Base-by-base conservation (phyloP, 176 grass and related monocot genomes). In the Ananas comosus region DNA sequence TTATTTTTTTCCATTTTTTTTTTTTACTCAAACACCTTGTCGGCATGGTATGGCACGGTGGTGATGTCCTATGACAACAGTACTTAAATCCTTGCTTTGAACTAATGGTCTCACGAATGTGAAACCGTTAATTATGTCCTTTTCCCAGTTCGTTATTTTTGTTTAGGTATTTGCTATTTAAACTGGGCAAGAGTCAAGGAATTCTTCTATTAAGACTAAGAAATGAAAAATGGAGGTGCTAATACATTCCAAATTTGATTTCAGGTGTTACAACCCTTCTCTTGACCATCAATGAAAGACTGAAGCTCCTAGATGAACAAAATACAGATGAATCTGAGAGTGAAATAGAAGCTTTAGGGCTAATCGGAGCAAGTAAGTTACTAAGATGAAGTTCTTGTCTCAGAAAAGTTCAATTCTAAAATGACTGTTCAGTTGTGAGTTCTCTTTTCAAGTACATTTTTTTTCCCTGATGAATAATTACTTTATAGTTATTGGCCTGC, bases 341-440 rank as follows among this genome's bases (percentile, higher is more conserved):
- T 64, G 70, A 70, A n/a, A 49, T 97, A 66, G 89, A 97, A 75
- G 83, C 93, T 29, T 76, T 97, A 71, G 93, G 93, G 21, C 64
- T 97, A 74, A 87, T 90, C 74, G 93, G 93, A 75, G 25, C 81
- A 80, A 92, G 93, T 96, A 82, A 90, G 85, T 72, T 13, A n/a
- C 42, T 51, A 21, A 18, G 16, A 70, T 68, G 22, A 59, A 59
- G 54, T 18, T 18, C 19, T 59, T 59, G 19, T 17, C 13, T 18
- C 54, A 59, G 19, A 2, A 10, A 18, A 59, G 16, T n/a, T 17
- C 54, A 59, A 4, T 59, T 59, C 54, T 59, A 9, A 42, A 42
- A 7, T 59, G 54, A 18, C 1, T 59, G 14, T 4, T 19, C 16
- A 21, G 54, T 42, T 42, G 33, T 42, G 4, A 6, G 33, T 42